Conservation (phyloP, 78 protist genomes). For the Blattamonas nauphoetae region DNA sequence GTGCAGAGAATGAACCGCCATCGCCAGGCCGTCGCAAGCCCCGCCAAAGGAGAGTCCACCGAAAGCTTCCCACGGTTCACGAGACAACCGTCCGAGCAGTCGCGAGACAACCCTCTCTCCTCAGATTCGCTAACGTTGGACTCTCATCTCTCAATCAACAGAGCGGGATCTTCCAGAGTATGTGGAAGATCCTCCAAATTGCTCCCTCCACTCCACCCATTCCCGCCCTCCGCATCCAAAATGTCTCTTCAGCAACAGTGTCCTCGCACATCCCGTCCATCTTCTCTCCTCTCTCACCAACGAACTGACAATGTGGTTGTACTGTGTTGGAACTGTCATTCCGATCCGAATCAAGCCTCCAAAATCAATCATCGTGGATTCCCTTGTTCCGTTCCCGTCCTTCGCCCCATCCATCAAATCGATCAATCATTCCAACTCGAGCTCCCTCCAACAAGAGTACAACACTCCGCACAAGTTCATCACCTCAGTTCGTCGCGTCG, state of each 20-base stretch:
- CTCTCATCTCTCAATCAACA: too few species aligned
- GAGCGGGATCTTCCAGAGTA: not conserved
- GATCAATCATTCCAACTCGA: not conserved
- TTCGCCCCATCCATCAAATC: not conserved
- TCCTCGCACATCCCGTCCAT: not conserved
- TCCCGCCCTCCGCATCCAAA: not conserved
- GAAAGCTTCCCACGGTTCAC: too few species aligned
- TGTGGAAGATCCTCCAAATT: not conserved
- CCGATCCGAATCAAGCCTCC: not conserved
- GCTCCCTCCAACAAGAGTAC: not conserved
- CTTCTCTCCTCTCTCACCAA: not conserved
- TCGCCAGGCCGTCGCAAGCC: too few species aligned
- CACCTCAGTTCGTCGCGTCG: not conserved
- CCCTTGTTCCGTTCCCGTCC: not conserved
- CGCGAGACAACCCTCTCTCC: too few species aligned
- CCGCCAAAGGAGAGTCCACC: too few species aligned
- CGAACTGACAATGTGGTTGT: not conserved
- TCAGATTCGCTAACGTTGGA: too few species aligned
- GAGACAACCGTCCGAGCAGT: too few species aligned
- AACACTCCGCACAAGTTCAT: conserved; percentile 3
- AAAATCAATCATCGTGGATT: not conserved
- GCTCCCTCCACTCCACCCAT: not conserved
- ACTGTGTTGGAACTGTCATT: not conserved
- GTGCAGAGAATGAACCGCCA: too few species aligned
- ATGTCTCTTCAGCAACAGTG: not conserved